Percentiles rank a stretch among this genome's conserved stretches.
Conservation (phyloP, 805 yeast species). For the Clavispora carvajalis region DNA sequence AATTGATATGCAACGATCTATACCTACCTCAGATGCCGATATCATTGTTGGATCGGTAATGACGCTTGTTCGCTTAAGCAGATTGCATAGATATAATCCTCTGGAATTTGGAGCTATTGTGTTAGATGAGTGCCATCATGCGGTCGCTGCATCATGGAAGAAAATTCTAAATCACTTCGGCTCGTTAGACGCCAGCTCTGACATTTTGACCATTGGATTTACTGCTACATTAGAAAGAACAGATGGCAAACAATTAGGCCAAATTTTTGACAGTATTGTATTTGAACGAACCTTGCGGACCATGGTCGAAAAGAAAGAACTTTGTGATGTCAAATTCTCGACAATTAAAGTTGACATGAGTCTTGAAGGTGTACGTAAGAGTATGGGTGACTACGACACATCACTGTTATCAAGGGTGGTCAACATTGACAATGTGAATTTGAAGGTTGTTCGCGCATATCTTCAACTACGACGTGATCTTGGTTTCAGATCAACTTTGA, state of each 20-base stretch:
- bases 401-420: constrained; percentile 48
- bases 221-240: constrained; percentile 81
- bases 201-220: constrained; percentile 68
- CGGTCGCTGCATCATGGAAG: constrained; percentile 65
- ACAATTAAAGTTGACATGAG: constrained; percentile 48
- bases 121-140: constrained; percentile 91
- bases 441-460: constrained; percentile 51
- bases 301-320: constrained; percentile 64
- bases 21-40: constrained; percentile 46
- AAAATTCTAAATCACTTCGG: constrained; percentile 56
- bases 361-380: constrained; percentile 26
- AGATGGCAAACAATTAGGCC: constrained; percentile 58
- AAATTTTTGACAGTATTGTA: constrained; percentile 67
- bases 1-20: constrained; percentile 61
- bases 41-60: constrained; percentile 76
- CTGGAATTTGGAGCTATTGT: constrained; percentile 64
- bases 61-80: constrained; percentile 42
- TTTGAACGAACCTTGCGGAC: constrained; percentile 60
- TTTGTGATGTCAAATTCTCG: constrained; percentile 65
- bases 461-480: constrained; percentile 29
- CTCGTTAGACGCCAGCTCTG: constrained; percentile 36
- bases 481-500: constrained; percentile 54
- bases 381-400: constrained; percentile 51
- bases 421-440: constrained; percentile 50
- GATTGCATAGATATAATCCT: constrained; percentile 54